Evolutionary conservation across 768 basidiomycete species (phyloP), one percentile per base, ranked within the genome.

Genomic region (Lyophyllum decastes): DNA sequence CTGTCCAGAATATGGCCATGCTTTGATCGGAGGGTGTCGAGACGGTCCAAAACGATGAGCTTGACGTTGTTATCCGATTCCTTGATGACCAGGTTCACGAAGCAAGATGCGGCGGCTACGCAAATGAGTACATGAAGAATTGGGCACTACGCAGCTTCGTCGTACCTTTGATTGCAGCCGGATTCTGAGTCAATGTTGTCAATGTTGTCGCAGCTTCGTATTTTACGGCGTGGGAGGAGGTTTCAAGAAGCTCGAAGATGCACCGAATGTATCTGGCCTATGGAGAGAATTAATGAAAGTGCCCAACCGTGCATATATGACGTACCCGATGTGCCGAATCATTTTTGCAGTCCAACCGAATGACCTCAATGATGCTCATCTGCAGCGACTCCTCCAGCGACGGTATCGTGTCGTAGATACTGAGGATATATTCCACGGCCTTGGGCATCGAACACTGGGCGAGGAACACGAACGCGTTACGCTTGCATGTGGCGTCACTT

Each of bases 31-130:
- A 99, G 79, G 33, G 73, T 75, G 54, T 98, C 92, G 34, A 99
- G 82, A 45, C 97, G 87, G 68, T 96, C 92, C 24, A 99, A 81
- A 17, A 98, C 96, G 58, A 98, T 98, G 45, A 98, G 83, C 73
- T 98, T 98, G 72, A 98, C 96, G 65, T 99, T 99, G 76, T 98
- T 99, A 76, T 98, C 96, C 1, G 95, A 94, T 73, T 98, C 96
- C 75, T 95, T 96, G 71, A 90, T 81, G 58, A 95, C 88, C 46
- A 98, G 85, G 62, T 85, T 90, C 66, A 97, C 92, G 61, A 96
- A 87, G 62, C 85, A 90, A 9, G 88, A 84, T 3, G 95, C 95
- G 48, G 95, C 91, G 60, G 96, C 95, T 96, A 46, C 33, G 22
- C 14, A 11, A 57, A 62, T 54, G 21, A 46, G 52, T 35, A 45